phyloP scores from a whole-genome alignment of 2,329 filamentous ascomycete genomes.

The Parascedosporium putredinis region DNA sequence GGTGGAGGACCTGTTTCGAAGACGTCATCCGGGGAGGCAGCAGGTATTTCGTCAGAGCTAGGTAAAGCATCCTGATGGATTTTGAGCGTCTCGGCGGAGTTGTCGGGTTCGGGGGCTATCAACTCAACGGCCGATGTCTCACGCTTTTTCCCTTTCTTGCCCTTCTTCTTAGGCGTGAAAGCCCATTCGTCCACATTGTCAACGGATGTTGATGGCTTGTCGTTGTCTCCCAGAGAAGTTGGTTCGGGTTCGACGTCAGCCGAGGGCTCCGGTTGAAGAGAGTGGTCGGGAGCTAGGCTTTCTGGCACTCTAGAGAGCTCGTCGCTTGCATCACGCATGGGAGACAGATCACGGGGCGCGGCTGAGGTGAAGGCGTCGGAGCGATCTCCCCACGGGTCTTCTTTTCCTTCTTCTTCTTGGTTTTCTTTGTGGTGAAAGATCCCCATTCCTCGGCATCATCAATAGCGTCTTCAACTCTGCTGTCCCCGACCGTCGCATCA shows the following conservation, averaged over 20 bases:
- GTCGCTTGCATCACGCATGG: not conserved
- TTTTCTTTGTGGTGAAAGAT: slow-evolving; percentile 17
- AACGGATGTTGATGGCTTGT: slow-evolving; percentile 14
- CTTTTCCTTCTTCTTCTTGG: slow-evolving; percentile 23
- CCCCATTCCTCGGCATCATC: slow-evolving; percentile 11
- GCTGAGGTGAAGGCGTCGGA: slow-evolving; percentile 19
- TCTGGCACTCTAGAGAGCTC: too few relatives aligned
- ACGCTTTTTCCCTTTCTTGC: slow-evolving; percentile 11
- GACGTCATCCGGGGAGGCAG: not conserved
- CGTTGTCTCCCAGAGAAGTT: not conserved
- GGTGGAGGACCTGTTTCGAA: not conserved
- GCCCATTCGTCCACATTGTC: slow-evolving; percentile 18
- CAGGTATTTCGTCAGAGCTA: not conserved
- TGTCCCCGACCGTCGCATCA: not conserved
- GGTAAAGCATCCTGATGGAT: not conserved
- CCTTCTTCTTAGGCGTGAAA: slow-evolving; percentile 31
- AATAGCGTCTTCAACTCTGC: slow-evolving; percentile 9
- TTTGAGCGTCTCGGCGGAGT: not conserved
- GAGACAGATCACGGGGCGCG: not conserved
- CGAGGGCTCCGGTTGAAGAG: too few relatives aligned
- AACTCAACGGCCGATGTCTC: not conserved
- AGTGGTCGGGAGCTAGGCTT: too few relatives aligned
- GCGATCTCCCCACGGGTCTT: slow-evolving; percentile 16
- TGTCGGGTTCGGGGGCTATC: too few relatives aligned
- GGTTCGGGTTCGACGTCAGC: not conserved